These are phyloP conservation scores for Coemansia umbellata DNA, from an alignment of 192 early-diverging fungal species.

Conservation along the genomic window DNA sequence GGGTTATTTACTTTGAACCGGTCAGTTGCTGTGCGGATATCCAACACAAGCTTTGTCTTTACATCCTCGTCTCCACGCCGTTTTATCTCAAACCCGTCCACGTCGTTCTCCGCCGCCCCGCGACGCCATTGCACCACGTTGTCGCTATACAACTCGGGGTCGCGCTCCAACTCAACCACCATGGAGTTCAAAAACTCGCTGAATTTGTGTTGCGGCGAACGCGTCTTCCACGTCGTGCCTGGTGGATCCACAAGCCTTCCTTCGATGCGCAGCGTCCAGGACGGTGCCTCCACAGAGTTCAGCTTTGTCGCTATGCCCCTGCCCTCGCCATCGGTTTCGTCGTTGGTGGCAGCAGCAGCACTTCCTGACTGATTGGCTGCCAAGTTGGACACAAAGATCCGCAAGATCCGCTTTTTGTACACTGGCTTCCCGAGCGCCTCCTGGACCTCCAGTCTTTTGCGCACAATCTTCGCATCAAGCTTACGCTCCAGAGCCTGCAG, in stretches of 20 bases:
- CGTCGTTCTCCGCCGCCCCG: conserved; percentile 25
- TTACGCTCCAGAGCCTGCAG: conserved; percentile 83
- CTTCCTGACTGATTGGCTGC: conserved; percentile 65
- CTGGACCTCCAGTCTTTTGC: conserved; percentile 87
- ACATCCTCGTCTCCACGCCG: conserved; percentile 85
- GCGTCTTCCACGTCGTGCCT: conserved; percentile 56
- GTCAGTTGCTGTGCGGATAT: conserved; percentile 73
- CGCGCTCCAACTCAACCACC: conserved; percentile 79
- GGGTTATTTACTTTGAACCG: conserved; percentile 73
- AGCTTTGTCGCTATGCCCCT: conserved; percentile 13
- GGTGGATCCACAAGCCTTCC: conserved; percentile 80
- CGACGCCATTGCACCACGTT: conserved; percentile 47
- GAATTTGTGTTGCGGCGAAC: conserved; percentile 68
- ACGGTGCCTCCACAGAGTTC: conserved; percentile 57
- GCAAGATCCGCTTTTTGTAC: conserved; percentile 70
- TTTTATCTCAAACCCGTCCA: conserved; percentile 90
- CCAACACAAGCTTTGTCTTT: conserved; percentile 71
- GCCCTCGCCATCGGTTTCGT: conserved; percentile 8
- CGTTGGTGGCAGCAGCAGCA: background rate
- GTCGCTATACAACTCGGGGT: conserved; percentile 71
- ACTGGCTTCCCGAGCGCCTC: conserved; percentile 75
- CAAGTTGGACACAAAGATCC: conserved; percentile 90
- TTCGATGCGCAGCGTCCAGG: conserved; percentile 90
- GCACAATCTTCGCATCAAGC: conserved; percentile 84
- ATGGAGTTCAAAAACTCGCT: conserved; percentile 82